These are phyloP conservation scores for Mycothermus thermophilus DNA, from an alignment of 495 filamentous ascomycete species.

Conservation along the genomic window DNA sequence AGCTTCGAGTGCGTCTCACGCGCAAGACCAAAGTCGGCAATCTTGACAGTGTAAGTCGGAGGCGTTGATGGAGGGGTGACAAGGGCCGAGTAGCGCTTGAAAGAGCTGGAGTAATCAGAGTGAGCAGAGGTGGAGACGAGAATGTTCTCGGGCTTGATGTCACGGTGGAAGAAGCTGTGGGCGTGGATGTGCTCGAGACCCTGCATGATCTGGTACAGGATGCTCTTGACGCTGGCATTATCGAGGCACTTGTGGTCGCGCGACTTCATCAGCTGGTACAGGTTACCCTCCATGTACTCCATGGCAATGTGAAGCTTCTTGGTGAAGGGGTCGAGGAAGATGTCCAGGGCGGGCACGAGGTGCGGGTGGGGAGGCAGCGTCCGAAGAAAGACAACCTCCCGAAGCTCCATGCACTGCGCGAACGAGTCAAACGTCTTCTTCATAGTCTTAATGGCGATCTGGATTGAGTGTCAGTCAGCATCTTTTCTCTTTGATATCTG, in stretches of 20 bases:
- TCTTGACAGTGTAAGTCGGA: conserved; percentile 89
- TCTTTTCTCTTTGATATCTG: no score
- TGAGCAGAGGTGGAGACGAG: conserved; percentile 84
- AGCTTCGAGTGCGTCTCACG: conserved; percentile 92
- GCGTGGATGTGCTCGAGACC: conserved; percentile 96
- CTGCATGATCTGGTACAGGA: conserved; percentile 90
- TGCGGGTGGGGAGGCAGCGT: conserved; percentile 79
- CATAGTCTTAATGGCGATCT: conserved; percentile 99
- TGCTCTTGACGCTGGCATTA: conserved; percentile 86
- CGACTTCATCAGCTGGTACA: conserved; percentile 98
- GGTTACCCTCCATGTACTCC: conserved; percentile 99
- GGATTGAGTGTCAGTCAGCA: conserved; percentile 5
- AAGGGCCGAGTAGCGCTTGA: conserved; percentile 81
- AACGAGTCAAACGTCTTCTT: conserved; percentile 98
- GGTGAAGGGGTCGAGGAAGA: conserved; percentile 91
- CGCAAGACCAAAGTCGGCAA: conserved; percentile 97
- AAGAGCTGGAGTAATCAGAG: conserved; percentile 63
- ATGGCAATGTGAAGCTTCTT: conserved; percentile 96
- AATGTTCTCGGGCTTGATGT: conserved; percentile 99
- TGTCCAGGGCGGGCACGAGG: conserved; percentile 92
- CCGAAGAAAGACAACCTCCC: conserved; percentile 92
- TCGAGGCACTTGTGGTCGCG: conserved; percentile 90
- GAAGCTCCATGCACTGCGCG: conserved; percentile 72
- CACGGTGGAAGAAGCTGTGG: conserved; percentile 95
- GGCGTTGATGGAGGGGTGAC: conserved; percentile 93